A percentile compares a stretch with the other conserved stretches of the same genome.
These are phyloP conservation scores for Cryptosporidium andersoni DNA, from an alignment of 169 alveolate species.

Conservation along the genomic window DNA sequence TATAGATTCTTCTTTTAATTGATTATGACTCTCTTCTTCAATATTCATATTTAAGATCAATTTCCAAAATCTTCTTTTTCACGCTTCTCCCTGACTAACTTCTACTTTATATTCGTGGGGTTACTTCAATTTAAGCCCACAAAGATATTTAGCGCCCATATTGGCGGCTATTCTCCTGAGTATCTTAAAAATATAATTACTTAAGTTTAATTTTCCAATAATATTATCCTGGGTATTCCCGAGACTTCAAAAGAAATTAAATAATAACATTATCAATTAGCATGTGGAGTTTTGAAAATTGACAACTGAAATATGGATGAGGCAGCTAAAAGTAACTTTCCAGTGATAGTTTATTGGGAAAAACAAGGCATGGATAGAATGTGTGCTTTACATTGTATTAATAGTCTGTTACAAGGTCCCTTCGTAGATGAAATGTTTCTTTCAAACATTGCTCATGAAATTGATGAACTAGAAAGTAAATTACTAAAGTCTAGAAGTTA, in stretches of 20 bases:
- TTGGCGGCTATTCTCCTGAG: no score
- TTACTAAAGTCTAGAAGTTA: conserved; percentile 48
- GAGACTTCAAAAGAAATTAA: no score
- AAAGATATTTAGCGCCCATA: no score
- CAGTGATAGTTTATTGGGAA: conserved; percentile 84
- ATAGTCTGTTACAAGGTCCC: conserved; percentile 87
- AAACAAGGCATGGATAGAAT: conserved; percentile 88
- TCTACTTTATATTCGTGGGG: not conserved
- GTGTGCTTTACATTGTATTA: conserved; percentile 89
- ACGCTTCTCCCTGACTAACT: not conserved
- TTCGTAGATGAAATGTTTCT: conserved; percentile 76
- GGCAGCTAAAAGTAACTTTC: not conserved
- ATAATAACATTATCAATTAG: no score
- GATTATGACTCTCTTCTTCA: conserved; percentile 52
- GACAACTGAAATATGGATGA: no score
- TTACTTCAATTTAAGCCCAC: no score
- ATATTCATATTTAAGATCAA: conserved; percentile 29
- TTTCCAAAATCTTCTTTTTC: not conserved
- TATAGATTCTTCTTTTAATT: conserved; percentile 41
- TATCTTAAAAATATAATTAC: no score
- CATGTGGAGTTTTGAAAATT: no score
- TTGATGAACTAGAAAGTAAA: conserved; percentile 77
- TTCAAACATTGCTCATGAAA: conserved; percentile 79
- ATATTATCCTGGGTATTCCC: no score
- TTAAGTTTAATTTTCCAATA: no score